phyloP scores from a whole-genome alignment of 2,329 filamentous ascomycete species.

The Didymella sp. region DNA sequence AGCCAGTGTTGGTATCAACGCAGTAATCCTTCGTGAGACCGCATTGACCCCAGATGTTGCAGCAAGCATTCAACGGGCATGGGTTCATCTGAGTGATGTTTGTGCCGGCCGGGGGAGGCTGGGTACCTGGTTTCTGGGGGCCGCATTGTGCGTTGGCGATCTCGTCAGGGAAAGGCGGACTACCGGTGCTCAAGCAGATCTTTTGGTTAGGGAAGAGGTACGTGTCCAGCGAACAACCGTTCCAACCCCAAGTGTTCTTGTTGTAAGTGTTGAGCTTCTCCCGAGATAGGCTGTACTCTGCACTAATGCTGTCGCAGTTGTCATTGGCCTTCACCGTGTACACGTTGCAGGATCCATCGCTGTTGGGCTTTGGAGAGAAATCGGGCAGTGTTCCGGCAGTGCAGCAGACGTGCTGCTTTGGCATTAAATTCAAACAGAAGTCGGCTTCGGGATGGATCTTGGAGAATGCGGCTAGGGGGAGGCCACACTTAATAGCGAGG shows the following conservation, averaged over 20 bases:
- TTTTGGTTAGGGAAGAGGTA: neutral
- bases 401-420: neutral
- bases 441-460: neutral
- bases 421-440: neutral
- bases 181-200: neutral
- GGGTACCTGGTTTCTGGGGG: neutral
- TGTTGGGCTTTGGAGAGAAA: neutral
- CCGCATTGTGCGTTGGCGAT: neutral
- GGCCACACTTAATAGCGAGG: neutral
- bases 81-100: slow-evolving; percentile 29
- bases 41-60: slow-evolving; percentile 30
- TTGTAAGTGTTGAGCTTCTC: neutral
- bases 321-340: neutral
- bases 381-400: neutral
- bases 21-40: slow-evolving; percentile 25
- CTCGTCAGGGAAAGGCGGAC: neutral
- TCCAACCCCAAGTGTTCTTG: neutral
- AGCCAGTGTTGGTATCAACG: slow-evolving; percentile 16
- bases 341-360: neutral
- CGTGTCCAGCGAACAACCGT: neutral
- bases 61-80: slow-evolving; percentile 31
- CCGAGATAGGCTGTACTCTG: neutral
- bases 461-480: neutral
- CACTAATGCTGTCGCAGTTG: neutral
- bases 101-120: neutral